phyloP scores from a whole-genome alignment of 2,329 filamentous ascomycete genomes.

The Thyridium curvatum region DNA sequence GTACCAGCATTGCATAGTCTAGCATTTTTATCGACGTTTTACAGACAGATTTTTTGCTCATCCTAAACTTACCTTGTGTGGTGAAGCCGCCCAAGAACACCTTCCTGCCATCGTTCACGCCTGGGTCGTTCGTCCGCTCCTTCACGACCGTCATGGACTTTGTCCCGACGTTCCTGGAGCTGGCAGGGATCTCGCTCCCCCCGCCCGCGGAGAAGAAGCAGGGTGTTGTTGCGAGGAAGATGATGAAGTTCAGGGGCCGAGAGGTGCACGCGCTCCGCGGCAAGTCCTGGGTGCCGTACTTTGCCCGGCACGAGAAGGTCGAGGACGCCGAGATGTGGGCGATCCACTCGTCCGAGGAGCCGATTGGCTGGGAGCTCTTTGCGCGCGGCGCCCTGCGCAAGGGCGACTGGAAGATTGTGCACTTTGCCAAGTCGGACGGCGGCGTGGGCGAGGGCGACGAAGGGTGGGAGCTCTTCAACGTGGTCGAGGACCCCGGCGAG shows the following conservation, averaged over 20 bases:
- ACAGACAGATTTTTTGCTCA: too few species aligned
- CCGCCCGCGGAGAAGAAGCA: constrained; percentile 1
- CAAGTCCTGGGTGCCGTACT: constrained; percentile 2
- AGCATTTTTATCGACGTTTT: too few species aligned
- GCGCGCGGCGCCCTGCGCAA: constrained; percentile 10
- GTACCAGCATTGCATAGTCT: too few species aligned
- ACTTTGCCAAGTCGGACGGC: constrained; percentile 1
- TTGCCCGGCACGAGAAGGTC: background rate
- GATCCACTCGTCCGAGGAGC: constrained; percentile 8
- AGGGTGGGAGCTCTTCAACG: constrained; percentile 25
- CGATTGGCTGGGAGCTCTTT: constrained; percentile 14
- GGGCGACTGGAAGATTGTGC: constrained; percentile 7
- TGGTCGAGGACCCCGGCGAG: constrained; percentile 23
- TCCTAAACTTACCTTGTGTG: constrained; percentile 18
- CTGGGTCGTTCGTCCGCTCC: constrained; percentile 10
- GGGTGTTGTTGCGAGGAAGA: background rate
- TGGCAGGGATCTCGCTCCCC: constrained; percentile 8
- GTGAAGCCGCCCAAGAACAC: constrained; percentile 9
- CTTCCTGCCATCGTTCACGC: constrained; percentile 1
- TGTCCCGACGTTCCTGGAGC: constrained; percentile 10
- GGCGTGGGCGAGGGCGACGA: constrained; percentile 12
- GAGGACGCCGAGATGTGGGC: constrained; percentile 13
- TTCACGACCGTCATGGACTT: constrained; percentile 14
- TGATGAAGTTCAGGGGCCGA: background rate
- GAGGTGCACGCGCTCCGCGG: background rate